These are phyloP conservation scores for Monosporozyma siamensis DNA, from an alignment of 805 yeast genomes.

Conservation along the genomic window DNA sequence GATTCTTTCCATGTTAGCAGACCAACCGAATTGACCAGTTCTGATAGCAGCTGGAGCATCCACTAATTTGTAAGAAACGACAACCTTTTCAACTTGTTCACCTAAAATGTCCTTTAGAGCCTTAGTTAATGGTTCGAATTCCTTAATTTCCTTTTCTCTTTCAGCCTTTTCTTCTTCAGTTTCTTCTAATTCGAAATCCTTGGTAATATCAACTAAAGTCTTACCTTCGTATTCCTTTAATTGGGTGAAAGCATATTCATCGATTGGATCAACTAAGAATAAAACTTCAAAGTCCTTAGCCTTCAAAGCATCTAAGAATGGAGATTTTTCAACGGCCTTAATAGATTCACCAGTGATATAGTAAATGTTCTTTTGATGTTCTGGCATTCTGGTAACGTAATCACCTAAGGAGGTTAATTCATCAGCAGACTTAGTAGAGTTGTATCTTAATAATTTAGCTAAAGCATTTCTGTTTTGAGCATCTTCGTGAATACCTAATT, in stretches of 20 bases:
- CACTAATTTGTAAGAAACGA: slow-evolving; percentile 92
- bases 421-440: slow-evolving; percentile 91
- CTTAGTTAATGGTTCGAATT: slow-evolving; percentile 87
- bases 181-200: slow-evolving; percentile 98
- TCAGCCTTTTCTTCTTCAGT: slow-evolving; percentile 93
- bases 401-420: slow-evolving; percentile 92
- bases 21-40: slow-evolving; percentile 99
- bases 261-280: slow-evolving; percentile 98
- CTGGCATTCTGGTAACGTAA: slow-evolving; percentile 99
- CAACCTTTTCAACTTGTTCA: slow-evolving; percentile 98
- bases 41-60: slow-evolving; percentile 99
- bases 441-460: slow-evolving; percentile 92
- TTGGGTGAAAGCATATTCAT: slow-evolving; percentile 98
- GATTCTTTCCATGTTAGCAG: slow-evolving; percentile 99
- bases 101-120: slow-evolving; percentile 96
- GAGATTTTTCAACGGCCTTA: slow-evolving; percentile 97
- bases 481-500: slow-evolving; percentile 98
- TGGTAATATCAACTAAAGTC: slow-evolving; percentile 96
- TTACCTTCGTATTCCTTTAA: slow-evolving; percentile 99
- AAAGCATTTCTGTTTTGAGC: slow-evolving; percentile 92
- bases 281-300: slow-evolving; percentile 97
- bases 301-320: slow-evolving; percentile 97
- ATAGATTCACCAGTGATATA: slow-evolving; percentile 98
- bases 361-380: slow-evolving; percentile 98
- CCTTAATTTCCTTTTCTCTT: slow-evolving; percentile 89